These are phyloP conservation scores for Ceratocystis alfenasii DNA, from an alignment of 2,329 filamentous ascomycete genomes.

Conservation along the genomic window DNA sequence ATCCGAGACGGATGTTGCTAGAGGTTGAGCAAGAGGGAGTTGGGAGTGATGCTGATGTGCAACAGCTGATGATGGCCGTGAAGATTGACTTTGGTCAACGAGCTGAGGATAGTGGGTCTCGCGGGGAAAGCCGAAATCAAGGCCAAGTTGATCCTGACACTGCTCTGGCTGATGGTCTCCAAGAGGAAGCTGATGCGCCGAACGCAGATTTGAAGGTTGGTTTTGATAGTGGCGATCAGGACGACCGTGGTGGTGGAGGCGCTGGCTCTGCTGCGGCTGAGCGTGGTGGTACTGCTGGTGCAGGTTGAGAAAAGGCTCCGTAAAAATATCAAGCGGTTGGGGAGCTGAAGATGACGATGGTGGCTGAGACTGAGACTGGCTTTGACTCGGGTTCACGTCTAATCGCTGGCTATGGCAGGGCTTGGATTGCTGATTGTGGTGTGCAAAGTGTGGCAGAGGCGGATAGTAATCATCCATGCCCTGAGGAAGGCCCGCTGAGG, in stretches of 20 bases:
- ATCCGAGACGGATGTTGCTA: background rate
- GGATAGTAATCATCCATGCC: background rate
- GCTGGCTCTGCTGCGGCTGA: background rate
- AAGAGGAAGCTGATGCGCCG: background rate
- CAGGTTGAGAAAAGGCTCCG: background rate
- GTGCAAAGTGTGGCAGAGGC: background rate
- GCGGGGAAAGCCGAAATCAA: background rate
- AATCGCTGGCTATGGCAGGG: background rate
- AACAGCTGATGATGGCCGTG: background rate
- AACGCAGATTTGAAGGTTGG: constrained; percentile 20
- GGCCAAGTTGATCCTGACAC: background rate
- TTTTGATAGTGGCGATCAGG: constrained; percentile 23
- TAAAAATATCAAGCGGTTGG: background rate
- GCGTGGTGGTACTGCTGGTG: constrained; percentile 19
- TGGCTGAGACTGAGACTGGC: background rate
- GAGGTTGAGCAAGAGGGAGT: background rate
- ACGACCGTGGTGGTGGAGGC: constrained; percentile 22
- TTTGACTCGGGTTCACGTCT: background rate
- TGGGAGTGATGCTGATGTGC: constrained; percentile 11
- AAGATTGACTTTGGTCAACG: background rate
- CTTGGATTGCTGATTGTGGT: background rate
- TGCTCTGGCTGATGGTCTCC: constrained; percentile 25
- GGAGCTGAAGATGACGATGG: background rate
- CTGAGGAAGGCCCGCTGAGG: background rate
- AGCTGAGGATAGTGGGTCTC: constrained; percentile 8